Percentiles rank a stretch among this genome's conserved stretches.
These are phyloP conservation scores for Graphilbum fragrans DNA, from an alignment of 2,329 filamentous ascomycete genomes.

Conservation along the genomic window DNA sequence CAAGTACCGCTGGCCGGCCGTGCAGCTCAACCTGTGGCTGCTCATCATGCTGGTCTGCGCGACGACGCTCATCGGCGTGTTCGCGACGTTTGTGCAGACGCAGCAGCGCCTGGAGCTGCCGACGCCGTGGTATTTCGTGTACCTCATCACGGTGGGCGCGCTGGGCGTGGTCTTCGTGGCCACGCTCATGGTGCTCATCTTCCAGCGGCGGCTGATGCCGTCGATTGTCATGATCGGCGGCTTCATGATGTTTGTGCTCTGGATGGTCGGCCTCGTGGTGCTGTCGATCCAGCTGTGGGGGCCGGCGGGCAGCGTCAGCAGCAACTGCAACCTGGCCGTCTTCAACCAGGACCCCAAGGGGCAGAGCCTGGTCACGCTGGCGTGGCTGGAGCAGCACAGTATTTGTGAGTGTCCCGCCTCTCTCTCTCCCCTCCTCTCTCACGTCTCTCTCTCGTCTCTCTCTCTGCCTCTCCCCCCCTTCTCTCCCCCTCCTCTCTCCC, in stretches of 20 bases:
- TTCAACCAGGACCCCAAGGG: slow-evolving; percentile 38
- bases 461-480: neutral
- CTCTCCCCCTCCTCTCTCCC: neutral
- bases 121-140: slow-evolving; percentile 57
- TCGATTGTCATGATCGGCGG: slow-evolving; percentile 51
- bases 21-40: slow-evolving; percentile 56
- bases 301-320: slow-evolving; percentile 42
- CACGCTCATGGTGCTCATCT: slow-evolving; percentile 50
- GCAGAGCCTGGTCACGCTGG: slow-evolving; percentile 40
- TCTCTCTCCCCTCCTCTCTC: neutral
- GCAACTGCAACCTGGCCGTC: slow-evolving; percentile 46
- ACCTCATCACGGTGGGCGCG: slow-evolving; percentile 45
- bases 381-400: slow-evolving; percentile 50
- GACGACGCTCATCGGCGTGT: slow-evolving; percentile 47
- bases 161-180: slow-evolving; percentile 57
- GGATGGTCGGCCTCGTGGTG: slow-evolving; percentile 53
- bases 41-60: slow-evolving; percentile 51
- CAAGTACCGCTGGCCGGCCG: slow-evolving; percentile 57
- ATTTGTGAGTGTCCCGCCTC: slow-evolving; percentile 40
- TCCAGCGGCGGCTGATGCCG: slow-evolving; percentile 46
- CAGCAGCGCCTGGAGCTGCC: slow-evolving; percentile 42
- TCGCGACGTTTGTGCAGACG: slow-evolving; percentile 45
- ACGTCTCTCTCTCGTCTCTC: no score
- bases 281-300: slow-evolving; percentile 53
- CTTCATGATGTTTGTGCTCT: slow-evolving; percentile 56